Conservation (phyloP, 2,329 filamentous ascomycete species). For the Macrophomina pseudophaseolina region DNA sequence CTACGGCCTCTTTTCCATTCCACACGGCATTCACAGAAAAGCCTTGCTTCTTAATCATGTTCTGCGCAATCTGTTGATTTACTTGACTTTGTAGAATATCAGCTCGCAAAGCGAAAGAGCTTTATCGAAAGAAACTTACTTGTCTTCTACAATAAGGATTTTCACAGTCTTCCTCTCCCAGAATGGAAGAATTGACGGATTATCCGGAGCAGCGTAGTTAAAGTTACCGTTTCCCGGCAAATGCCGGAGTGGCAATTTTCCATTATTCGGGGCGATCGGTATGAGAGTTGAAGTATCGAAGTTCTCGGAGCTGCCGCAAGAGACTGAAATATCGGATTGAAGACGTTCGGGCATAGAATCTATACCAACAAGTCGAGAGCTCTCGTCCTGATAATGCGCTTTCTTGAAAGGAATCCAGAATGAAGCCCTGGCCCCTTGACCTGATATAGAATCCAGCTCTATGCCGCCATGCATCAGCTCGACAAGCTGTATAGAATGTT, state of each 20-base stretch:
- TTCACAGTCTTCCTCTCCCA: slow-evolving; percentile 67
- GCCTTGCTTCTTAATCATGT: slow-evolving; percentile 74
- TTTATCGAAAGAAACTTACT: slow-evolving; percentile 52
- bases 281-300: slow-evolving; percentile 51
- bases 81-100: slow-evolving; percentile 49
- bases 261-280: slow-evolving; percentile 34
- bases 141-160: slow-evolving; percentile 82
- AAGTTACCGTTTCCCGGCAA: slow-evolving; percentile 21
- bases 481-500: slow-evolving; percentile 54
- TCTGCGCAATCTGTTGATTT: slow-evolving; percentile 77
- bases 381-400: slow-evolving; percentile 59
- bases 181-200: slow-evolving; percentile 53
- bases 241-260: neutral
- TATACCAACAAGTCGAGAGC: slow-evolving; percentile 63
- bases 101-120: slow-evolving; percentile 36
- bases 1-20: slow-evolving; percentile 79
- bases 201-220: slow-evolving; percentile 35
- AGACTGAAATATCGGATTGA: slow-evolving; percentile 62
- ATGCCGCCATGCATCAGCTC: slow-evolving; percentile 82
- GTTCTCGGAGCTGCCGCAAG: slow-evolving; percentile 70
- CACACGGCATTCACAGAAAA: slow-evolving; percentile 74
- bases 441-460: slow-evolving; percentile 68
- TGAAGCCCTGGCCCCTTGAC: slow-evolving; percentile 71
- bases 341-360: slow-evolving; percentile 70
- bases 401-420: slow-evolving; percentile 82